Percentiles rank a stretch among this genome's conserved stretches.
phyloP scores from a whole-genome alignment of 129 eudicot genomes.

The Calendula officinalis region DNA sequence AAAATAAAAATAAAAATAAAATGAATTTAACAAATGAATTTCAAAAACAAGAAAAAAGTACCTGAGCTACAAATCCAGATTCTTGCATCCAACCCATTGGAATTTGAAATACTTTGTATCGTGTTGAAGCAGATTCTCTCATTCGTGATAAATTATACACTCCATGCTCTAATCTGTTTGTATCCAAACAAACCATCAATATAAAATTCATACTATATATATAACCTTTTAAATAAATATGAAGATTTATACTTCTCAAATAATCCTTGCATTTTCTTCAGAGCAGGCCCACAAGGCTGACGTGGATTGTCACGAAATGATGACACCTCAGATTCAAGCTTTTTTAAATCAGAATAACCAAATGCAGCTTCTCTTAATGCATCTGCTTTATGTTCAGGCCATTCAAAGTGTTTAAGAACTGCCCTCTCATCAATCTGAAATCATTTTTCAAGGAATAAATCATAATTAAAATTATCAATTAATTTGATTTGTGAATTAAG shows the following conservation, averaged over 20 bases:
- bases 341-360: slow-evolving; percentile 82
- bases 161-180: slow-evolving; percentile 74
- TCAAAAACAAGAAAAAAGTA: not conserved
- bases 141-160: slow-evolving; percentile 75
- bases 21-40: not conserved
- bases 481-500: not conserved
- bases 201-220: not conserved
- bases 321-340: slow-evolving; percentile 78
- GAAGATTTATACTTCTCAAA: slow-evolving; percentile 67
- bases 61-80: slow-evolving; percentile 48
- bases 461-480: not conserved
- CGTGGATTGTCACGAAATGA: slow-evolving; percentile 70
- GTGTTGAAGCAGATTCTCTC: slow-evolving; percentile 73
- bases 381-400: slow-evolving; percentile 96
- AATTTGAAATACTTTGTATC: slow-evolving; percentile 63
- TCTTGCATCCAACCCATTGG: slow-evolving; percentile 91
- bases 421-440: slow-evolving; percentile 95
- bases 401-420: slow-evolving; percentile 87
- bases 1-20: no score
- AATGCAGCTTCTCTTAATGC: slow-evolving; percentile 98
- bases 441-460: not conserved
- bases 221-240: not conserved
- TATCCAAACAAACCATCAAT: slow-evolving; percentile 15
- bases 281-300: slow-evolving; percentile 72
- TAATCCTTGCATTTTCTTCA: slow-evolving; percentile 92